Evolutionary conservation across 441 rosid species (phyloP).

Genomic region (Manihot esculenta): DNA sequence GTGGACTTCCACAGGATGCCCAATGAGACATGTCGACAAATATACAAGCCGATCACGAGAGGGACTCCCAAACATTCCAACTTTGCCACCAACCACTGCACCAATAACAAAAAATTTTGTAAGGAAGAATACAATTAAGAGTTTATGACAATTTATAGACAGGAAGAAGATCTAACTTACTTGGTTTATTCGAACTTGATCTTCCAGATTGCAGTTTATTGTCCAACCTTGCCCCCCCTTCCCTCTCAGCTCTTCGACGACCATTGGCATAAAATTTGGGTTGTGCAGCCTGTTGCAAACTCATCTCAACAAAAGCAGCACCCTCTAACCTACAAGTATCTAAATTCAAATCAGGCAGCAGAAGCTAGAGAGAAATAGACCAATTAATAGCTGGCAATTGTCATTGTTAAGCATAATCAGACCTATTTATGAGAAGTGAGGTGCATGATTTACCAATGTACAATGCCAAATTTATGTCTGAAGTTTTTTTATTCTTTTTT

Average conservation of each 20-base stretch:
- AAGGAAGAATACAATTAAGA: slow-evolving; percentile 8
- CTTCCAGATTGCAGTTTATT: slow-evolving; percentile 64
- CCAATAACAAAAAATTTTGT: slow-evolving; percentile 31
- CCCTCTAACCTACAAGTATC: slow-evolving; percentile 24
- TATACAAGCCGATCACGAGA: slow-evolving; percentile 70
- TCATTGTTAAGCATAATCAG: neutral
- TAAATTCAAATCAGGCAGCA: neutral
- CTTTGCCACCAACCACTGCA: slow-evolving; percentile 41
- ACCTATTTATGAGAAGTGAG: neutral
- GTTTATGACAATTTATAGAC: slow-evolving; percentile 11
- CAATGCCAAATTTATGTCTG: neutral
- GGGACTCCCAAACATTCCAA: slow-evolving; percentile 50
- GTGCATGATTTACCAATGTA: neutral
- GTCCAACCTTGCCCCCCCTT: slow-evolving; percentile 52
- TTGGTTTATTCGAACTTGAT: slow-evolving; percentile 39
- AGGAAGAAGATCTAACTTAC: slow-evolving; percentile 47
- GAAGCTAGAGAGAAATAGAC: neutral
- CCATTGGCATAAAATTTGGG: slow-evolving; percentile 63
- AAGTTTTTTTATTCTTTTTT: too few species aligned
- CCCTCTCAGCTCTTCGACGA: slow-evolving; percentile 62
- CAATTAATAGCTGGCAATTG: neutral
- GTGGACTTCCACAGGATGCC: slow-evolving; percentile 85
- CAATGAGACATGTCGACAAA: slow-evolving; percentile 64
- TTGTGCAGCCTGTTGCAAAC: slow-evolving; percentile 52
- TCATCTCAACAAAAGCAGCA: slow-evolving; percentile 48